phyloP scores from a whole-genome alignment of 352 stramenopile genomes.

The Pythium myriotylum region DNA sequence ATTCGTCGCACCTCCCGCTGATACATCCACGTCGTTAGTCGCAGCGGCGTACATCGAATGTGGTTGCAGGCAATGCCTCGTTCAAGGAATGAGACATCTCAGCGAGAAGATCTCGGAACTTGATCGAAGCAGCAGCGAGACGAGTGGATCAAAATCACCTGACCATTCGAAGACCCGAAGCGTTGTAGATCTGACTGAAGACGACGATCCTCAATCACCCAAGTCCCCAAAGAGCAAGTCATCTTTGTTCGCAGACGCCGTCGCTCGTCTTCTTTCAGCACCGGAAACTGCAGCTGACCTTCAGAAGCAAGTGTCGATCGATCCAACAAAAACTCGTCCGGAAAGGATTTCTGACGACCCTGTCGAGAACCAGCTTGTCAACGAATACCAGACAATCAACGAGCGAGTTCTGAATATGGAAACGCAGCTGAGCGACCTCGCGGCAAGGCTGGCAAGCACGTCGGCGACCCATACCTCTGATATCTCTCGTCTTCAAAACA shows the following conservation, averaged over 20 bases:
- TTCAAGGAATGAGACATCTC: slow-evolving; percentile 7
- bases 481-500: slow-evolving; percentile 37
- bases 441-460: slow-evolving; percentile 26
- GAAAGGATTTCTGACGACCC: slow-evolving; percentile 10
- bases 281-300: background rate
- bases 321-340: background rate
- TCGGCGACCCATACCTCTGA: slow-evolving; percentile 26
- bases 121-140: background rate
- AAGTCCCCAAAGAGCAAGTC: slow-evolving; percentile 1
- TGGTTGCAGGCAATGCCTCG: slow-evolving; percentile 16
- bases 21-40: background rate
- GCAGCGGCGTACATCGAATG: slow-evolving; percentile 12
- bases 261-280: slow-evolving; percentile 7
- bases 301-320: background rate
- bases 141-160: too few species aligned
- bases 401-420: slow-evolving; percentile 33
- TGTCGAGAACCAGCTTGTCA: slow-evolving; percentile 15
- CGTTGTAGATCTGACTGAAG: slow-evolving; percentile 12
- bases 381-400: slow-evolving; percentile 17
- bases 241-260: background rate
- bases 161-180: too few species aligned
- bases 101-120: slow-evolving; percentile 5
- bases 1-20: background rate
- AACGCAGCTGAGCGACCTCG: slow-evolving; percentile 35
- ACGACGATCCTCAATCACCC: slow-evolving; percentile 11